Conservation (phyloP, 371 early-diverging fungal genomes). For the Sporodiniella umbellata region DNA sequence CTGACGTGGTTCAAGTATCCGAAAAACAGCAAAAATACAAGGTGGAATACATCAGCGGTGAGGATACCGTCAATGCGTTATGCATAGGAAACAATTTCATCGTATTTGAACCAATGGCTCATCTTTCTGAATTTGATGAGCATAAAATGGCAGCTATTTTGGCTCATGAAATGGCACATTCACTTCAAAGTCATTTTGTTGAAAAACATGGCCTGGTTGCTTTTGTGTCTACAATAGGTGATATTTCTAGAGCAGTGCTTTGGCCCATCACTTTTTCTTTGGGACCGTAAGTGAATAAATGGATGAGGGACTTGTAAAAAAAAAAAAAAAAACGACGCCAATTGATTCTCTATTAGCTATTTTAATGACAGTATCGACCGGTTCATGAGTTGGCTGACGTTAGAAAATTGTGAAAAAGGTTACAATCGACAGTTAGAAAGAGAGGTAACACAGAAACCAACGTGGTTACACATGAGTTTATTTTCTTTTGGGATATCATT, state of each 20-base stretch:
- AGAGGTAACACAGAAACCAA: conserved; percentile 14
- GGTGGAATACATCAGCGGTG: too few relatives aligned
- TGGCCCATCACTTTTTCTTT: conserved; percentile 35
- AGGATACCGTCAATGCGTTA: not conserved
- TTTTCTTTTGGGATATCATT: not conserved
- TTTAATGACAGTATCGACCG: conserved; percentile 38
- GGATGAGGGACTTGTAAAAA: not conserved
- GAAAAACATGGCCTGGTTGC: conserved; percentile 47
- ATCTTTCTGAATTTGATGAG: conserved; percentile 40
- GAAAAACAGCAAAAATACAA: too few relatives aligned
- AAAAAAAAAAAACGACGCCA: not conserved
- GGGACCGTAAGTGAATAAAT: conserved; percentile 26
- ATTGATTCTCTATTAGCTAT: conserved; percentile 20
- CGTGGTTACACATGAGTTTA: not conserved
- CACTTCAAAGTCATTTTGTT: conserved; percentile 50
- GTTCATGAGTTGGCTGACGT: conserved; percentile 12
- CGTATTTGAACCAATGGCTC: conserved; percentile 38
- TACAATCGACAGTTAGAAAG: conserved; percentile 27
- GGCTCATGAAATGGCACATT: conserved; percentile 55
- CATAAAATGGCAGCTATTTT: conserved; percentile 47
- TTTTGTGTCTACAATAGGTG: conserved; percentile 27
- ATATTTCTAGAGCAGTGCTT: conserved; percentile 31
- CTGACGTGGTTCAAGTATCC: conserved; percentile 2
- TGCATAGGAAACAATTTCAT: conserved; percentile 29
- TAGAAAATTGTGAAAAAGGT: conserved; percentile 19